Evolutionary conservation across 208 protist genomes (phyloP), one percentile per base, ranked within the genome.

Genomic region (Leishmania turanica): DNA sequence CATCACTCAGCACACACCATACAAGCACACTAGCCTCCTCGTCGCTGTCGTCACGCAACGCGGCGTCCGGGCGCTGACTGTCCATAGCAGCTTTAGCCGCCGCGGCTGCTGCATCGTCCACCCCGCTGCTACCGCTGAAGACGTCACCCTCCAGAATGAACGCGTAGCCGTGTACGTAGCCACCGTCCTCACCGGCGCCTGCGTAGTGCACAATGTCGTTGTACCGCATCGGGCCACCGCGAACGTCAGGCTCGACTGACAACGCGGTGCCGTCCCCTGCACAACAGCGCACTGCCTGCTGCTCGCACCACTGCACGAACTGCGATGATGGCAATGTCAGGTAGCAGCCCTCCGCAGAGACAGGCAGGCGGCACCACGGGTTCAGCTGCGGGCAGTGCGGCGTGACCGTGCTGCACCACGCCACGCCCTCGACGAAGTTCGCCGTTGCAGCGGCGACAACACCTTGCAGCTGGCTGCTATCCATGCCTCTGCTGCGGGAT

Each of bases 301-400:
- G 34, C 51, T 82, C 31, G 45, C 77, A 82, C 82, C 82, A 85
- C 37, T 79, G 77, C 34, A 85, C 77, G 80, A 88, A 95, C 0
- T 71, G 60, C 4, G 62, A 31, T 15, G 89, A 90, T 6, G 93
- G 91, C 27, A 95, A 83, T 45, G 91, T 82, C 17, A 96, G 9
- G 84, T 87, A 96, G 66, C 93, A 79, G n/a, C 93, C 93, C 42
- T 93, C 89, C 45, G 84, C 87, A 2, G 89, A 80, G 17, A 93
- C 75, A 17, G 89, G 84, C 56, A 82, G 82, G 47, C 84, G 85
- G 65, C 65, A 66, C 83, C 83, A 90, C 62, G 82, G 75, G 77
- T 88, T 87, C 80, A 82, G 75, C 75, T 80, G 56, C 56, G 72
- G 68, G 64, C 73, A n/a, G 37, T 82, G 58, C 31, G 54, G 73